Conservation (phyloP, 73 alveolate species). For the Paramecium caudatum region DNA sequence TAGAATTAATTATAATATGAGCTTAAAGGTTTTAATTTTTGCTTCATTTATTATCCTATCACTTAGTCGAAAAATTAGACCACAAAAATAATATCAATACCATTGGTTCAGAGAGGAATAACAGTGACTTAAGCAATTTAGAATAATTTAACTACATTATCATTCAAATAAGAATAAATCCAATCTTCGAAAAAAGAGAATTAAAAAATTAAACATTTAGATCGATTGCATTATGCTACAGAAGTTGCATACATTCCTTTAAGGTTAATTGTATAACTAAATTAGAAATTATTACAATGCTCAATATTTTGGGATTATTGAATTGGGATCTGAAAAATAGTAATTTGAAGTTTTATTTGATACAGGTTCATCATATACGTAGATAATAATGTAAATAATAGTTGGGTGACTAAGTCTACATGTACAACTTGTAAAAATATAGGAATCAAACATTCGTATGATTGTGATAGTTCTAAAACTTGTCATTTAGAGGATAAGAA, state of each 20-base stretch:
- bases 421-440: neutral
- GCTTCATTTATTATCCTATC: no score
- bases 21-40: no score
- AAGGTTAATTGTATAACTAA: neutral
- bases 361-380: slow-evolving; percentile 93
- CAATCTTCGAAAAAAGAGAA: neutral
- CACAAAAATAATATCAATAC: no score
- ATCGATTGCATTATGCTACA: neutral
- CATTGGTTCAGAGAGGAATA: no score
- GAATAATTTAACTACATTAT: no score
- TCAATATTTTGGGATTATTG: slow-evolving; percentile 87
- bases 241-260: neutral
- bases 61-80: no score
- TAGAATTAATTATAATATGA: no score
- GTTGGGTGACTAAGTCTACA: slow-evolving; percentile 45
- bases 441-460: slow-evolving; percentile 24
- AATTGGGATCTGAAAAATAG: slow-evolving; percentile 89
- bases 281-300: slow-evolving; percentile 78
- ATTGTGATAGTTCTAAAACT: slow-evolving; percentile 27
- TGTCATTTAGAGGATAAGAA: neutral
- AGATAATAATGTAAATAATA: neutral
- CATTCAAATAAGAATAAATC: no score
- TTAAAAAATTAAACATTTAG: neutral
- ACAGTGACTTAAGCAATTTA: no score
- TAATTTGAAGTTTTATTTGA: slow-evolving; percentile 90